Evolutionary conservation across 331 rosid genomes (phyloP).

Genomic region (Ulmus americana): DNA sequence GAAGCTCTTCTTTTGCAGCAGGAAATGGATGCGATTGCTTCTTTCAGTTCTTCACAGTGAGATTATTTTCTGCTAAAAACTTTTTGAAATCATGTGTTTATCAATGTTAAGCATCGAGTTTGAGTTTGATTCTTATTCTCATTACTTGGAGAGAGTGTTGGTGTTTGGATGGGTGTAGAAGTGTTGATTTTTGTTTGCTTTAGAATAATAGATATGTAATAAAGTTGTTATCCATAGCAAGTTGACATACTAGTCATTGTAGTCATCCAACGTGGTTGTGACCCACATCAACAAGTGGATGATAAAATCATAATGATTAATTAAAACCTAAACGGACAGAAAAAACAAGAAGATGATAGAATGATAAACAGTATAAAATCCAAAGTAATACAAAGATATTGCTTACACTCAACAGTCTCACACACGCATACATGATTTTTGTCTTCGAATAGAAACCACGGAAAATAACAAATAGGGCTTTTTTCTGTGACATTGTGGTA

Average conservation of each 20-base stretch:
- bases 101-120: neutral
- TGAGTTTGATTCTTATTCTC: neutral
- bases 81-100: neutral
- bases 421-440: neutral
- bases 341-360: neutral
- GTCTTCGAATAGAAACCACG: neutral
- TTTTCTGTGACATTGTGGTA: too few species aligned
- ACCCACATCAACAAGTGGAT: constrained; percentile 20
- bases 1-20: constrained; percentile 80
- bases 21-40: constrained; percentile 76
- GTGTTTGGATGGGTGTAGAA: neutral
- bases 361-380: neutral
- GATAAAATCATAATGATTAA: neutral
- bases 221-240: neutral
- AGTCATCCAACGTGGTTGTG: constrained; percentile 3
- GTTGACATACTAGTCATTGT: constrained; percentile 6
- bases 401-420: neutral
- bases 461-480: too few species aligned
- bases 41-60: constrained; percentile 45
- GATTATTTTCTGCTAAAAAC: neutral
- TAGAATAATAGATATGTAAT: neutral
- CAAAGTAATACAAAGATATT: too few species aligned
- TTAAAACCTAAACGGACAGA: neutral
- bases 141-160: neutral
- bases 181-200: neutral